Evolutionary conservation across 805 yeast species (phyloP).

Genomic region (Lipomyces yamanashiensis): DNA sequence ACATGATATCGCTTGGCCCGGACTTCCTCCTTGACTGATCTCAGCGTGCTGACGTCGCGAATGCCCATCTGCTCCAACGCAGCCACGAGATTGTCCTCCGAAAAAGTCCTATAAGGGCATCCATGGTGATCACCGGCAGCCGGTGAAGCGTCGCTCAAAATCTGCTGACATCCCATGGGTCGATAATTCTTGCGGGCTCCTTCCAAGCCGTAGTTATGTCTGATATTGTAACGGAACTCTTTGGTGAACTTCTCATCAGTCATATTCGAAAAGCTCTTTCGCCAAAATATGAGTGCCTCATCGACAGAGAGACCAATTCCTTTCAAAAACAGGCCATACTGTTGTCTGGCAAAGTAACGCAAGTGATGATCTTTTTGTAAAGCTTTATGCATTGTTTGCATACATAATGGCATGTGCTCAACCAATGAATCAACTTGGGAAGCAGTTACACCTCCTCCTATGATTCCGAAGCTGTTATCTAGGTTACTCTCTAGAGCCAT

Average conservation of each 20-base stretch:
- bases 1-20: conserved; percentile 72
- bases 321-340: conserved; percentile 80
- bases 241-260: conserved; percentile 78
- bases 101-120: conserved; percentile 85
- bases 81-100: conserved; percentile 61
- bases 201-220: conserved; percentile 89
- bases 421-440: conserved; percentile 60
- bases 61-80: conserved; percentile 70
- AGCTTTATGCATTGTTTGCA: conserved; percentile 66
- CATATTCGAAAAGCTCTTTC: conserved; percentile 66
- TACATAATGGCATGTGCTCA: conserved; percentile 83
- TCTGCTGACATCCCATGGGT: conserved; percentile 84
- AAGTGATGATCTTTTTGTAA: conserved; percentile 69
- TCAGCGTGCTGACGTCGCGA: conserved; percentile 57
- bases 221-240: conserved; percentile 84
- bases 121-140: conserved; percentile 77
- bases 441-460: conserved; percentile 60
- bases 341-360: conserved; percentile 82
- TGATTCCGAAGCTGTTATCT: conserved; percentile 38
- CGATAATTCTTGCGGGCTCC: conserved; percentile 85
- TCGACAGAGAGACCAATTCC: conserved; percentile 87
- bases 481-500: conserved; percentile 52
- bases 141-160: conserved; percentile 66
- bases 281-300: conserved; percentile 88
- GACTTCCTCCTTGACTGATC: conserved; percentile 69